Base-by-base conservation (phyloP, 1,284 basidiomycete species). In the Afroboletus lepidellus region DNA sequence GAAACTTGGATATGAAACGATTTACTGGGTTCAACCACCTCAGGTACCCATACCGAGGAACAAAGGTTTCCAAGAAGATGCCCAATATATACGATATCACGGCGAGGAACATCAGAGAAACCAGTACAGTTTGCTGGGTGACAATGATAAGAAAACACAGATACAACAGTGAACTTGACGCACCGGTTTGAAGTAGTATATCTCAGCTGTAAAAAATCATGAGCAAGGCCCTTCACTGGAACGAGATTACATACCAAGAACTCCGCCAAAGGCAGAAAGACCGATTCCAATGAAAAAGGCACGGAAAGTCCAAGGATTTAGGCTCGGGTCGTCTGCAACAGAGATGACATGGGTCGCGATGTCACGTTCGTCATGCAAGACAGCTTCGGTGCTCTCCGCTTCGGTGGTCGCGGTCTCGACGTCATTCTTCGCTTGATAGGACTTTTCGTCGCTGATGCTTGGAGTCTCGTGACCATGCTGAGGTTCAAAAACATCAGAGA, bases 121-220 rank as follows among this genome's bases (percentile, higher is more conserved):
- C 83, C 61, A 69, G 73, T 67, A 72, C 81, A 49, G 74, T 77
- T 75, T 80, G 78, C 71, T 66, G 20, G n/a, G 6, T 5, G 18
- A 47, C 24, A 8, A 32, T 18, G 24, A 29, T 48, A 16, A 37
- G 8, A 15, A 39, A 20, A 39, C 5, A 23, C 16, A 8, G 20
- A 33, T 8, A 15, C 24, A 11, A 24, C 9, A 39, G 12, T 8
- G n/a, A 20, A 38, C 3, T 18, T n/a, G 16, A 41, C 68, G 5
- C 33, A 66, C 64, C 13, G 80, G 80, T 72, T 82, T 82, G 70
- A 84, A 85, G 48, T 83, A 84, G 57, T 83, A 82, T 50, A 83
- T 83, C 42, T 82, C 76, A 4, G 78, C 69, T 53, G 47, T 41
- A 67, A 23, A 41, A 44, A 18, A 32, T 23, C 39, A n/a, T 34